Percentiles rank a stretch among this genome's conserved stretches.
These are phyloP conservation scores for Jamesozyma spencerorum DNA, from an alignment of 805 yeast species.

Conservation along the genomic window DNA sequence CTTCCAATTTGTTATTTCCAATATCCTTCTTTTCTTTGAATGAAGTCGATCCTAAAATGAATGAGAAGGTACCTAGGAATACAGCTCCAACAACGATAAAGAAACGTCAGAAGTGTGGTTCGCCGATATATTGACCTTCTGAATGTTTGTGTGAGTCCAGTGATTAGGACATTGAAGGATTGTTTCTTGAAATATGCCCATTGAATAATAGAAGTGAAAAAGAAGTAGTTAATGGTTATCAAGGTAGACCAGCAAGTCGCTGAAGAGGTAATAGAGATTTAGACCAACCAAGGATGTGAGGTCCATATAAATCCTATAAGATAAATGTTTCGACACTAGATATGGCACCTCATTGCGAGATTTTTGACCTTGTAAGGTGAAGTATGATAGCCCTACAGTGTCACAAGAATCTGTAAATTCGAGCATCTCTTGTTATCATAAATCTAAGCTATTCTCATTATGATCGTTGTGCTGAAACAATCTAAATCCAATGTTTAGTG, in stretches of 20 bases:
- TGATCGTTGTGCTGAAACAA: constrained; percentile 55
- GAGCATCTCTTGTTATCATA: constrained; percentile 40
- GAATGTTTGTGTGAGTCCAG: too few species aligned
- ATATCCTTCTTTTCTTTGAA: not conserved
- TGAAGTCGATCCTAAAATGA: constrained; percentile 20
- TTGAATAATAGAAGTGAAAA: constrained; percentile 54
- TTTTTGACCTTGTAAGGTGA: constrained; percentile 28
- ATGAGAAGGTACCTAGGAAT: constrained; percentile 46
- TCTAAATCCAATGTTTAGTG: constrained; percentile 57
- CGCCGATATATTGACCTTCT: too few species aligned
- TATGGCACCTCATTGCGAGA: too few species aligned
- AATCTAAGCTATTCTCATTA: constrained; percentile 47
- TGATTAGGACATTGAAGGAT: too few species aligned
- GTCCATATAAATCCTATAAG: not conserved
- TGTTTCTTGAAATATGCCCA: too few species aligned
- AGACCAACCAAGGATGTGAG: constrained; percentile 20
- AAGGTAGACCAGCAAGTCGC: too few species aligned
- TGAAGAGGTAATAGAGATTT: constrained; percentile 32
- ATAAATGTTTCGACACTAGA: not conserved
- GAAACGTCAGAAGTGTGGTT: too few species aligned
- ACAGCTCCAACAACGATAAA: constrained; percentile 43
- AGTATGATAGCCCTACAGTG: constrained; percentile 46
- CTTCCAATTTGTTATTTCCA: too few species aligned
- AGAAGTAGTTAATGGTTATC: constrained; percentile 43
- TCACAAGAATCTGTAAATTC: constrained; percentile 39